Evolutionary conservation across 306 rosid species (phyloP).

Genomic region (Pyrus bretschneideri): DNA sequence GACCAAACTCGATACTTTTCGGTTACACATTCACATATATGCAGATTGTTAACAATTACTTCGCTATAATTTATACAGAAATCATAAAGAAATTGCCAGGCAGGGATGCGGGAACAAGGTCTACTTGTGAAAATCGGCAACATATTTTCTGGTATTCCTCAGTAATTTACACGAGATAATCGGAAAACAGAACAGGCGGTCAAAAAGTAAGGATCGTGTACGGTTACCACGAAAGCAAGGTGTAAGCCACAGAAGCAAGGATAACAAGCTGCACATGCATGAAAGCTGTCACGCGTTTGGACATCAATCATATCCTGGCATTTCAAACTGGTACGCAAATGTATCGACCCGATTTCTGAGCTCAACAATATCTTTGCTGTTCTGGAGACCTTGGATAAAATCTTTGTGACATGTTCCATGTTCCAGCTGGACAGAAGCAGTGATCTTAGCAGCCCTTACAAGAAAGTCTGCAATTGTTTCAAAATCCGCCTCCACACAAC

Average conservation of each 20-base stretch:
- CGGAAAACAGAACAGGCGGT: neutral
- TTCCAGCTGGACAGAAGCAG: constrained; percentile 56
- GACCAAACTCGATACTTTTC: constrained; percentile 1
- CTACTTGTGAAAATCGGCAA: constrained; percentile 3
- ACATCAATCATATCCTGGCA: constrained; percentile 82
- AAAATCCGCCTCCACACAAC: constrained; percentile 86
- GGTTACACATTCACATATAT: constrained; percentile 1
- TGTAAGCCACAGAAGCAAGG: constrained; percentile 13
- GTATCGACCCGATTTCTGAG: constrained; percentile 67
- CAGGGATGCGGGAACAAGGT: neutral
- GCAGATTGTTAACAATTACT: neutral
- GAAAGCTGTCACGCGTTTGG: constrained; percentile 26
- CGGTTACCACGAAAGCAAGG: constrained; percentile 16
- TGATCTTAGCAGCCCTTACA: constrained; percentile 65
- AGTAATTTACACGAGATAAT: constrained; percentile 24
- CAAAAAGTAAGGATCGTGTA: neutral
- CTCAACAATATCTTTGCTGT: constrained; percentile 62
- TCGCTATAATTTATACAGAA: constrained; percentile 25
- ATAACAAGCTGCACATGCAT: neutral
- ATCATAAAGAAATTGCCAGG: neutral
- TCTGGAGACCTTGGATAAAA: constrained; percentile 47
- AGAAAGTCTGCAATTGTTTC: constrained; percentile 85
- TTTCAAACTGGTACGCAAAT: constrained; percentile 78
- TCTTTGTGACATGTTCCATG: constrained; percentile 55
- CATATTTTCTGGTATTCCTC: neutral